Evolutionary conservation across 2,329 filamentous ascomycete genomes (phyloP), one percentile per base, ranked within the genome.

Genomic region (Pseudogymnoascus sp.): DNA sequence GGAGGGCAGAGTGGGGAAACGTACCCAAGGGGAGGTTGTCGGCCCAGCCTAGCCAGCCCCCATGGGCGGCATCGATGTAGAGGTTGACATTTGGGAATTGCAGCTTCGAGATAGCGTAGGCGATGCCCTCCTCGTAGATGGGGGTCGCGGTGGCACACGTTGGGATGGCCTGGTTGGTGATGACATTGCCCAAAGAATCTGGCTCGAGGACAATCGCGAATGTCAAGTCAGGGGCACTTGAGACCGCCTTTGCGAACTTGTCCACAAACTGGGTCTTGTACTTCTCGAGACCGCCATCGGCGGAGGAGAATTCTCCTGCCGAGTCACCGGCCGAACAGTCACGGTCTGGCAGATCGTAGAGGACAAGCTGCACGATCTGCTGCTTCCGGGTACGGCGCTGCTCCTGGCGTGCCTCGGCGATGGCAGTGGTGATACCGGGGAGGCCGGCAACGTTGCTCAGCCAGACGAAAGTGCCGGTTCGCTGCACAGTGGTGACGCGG

Each of bases 171-270:
- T 70, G 62, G 70, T 78, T 78, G 23, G 77, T 78, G 42, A 79
- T 71, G 8, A 75, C 62, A 69, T 79, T 79, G 52, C 72, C 77
- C 33, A 80, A 68, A 30, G 75, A 75, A 66, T 79, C 77, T 9
- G 77, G 78, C 69, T 79, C 78, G 4, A 79, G 63, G 7, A 79
- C 74, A 38, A 79, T 69, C 19, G 77, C 76, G 49, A 78, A 79
- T 28, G 70, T 73, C 42, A 78, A 67, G 64, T 78, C 76, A 12
- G 64, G 65, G 2, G 76, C 76, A 2, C 71, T 71, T 16, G 69
- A 68, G 11, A 78, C 65, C 67, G 75, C 75, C 41, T 72, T 67
- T 7, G 73, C 73, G 64, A 73, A 78, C 0, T 73, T 72, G 66
- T 75, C 72, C 64, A 79, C 70, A 65, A 74, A 79, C 58, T 72